Conservation (phyloP, 139 green algal genomes). For the Bryopsis sp. region DNA sequence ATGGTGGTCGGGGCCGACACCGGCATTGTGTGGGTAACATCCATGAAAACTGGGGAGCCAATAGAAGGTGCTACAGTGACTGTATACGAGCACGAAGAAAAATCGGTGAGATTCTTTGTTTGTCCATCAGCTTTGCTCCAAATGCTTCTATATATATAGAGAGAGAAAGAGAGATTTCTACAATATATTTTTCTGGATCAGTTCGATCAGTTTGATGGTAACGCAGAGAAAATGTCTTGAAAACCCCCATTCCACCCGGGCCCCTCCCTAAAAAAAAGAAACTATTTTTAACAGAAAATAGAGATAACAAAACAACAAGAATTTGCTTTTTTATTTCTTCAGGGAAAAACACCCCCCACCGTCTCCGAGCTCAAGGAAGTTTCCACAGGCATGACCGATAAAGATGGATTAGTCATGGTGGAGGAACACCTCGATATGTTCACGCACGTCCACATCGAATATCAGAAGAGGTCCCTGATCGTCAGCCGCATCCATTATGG, state of each 20-base stretch:
- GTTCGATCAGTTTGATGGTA: too few species aligned
- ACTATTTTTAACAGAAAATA: too few species aligned
- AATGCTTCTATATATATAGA: too few species aligned
- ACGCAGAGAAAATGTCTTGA: too few species aligned
- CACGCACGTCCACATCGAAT: neutral
- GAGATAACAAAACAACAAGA: too few species aligned
- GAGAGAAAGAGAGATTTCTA: too few species aligned
- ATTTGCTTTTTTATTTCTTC: too few species aligned
- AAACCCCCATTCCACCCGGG: too few species aligned
- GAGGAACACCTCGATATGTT: neutral
- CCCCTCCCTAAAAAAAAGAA: too few species aligned
- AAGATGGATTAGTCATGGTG: neutral
- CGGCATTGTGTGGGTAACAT: neutral
- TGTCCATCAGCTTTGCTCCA: neutral
- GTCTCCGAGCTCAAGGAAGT: too few species aligned
- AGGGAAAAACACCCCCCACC: too few species aligned
- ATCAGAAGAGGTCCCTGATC: neutral
- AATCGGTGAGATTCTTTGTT: neutral
- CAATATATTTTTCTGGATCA: too few species aligned
- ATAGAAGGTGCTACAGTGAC: neutral
- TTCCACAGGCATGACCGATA: neutral
- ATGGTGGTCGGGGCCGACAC: neutral
- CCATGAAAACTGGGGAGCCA: constrained; percentile 10
- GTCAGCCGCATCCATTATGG: neutral
- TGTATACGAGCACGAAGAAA: neutral